phyloP scores from a whole-genome alignment of 2,329 filamentous ascomycete species.

The Plectosphaerella plurivora region DNA sequence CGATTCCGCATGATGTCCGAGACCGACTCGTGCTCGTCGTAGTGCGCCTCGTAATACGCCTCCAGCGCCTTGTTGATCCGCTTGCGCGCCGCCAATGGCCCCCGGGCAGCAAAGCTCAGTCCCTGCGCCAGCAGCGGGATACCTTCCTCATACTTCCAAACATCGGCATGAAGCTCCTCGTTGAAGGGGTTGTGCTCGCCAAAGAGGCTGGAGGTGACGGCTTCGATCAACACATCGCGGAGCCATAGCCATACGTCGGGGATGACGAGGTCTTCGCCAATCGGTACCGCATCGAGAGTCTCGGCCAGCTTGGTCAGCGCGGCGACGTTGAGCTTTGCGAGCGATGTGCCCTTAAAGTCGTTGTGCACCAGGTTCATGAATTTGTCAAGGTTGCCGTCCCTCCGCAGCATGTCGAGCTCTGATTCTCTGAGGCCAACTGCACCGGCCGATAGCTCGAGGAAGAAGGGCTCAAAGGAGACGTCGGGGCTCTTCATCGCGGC shows the following conservation, averaged over 20 bases:
- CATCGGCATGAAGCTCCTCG: constrained; percentile 19
- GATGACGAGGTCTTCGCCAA: constrained; percentile 14
- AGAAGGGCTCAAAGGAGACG: constrained; percentile 38
- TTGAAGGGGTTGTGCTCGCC: constrained; percentile 38
- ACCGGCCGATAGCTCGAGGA: constrained; percentile 28
- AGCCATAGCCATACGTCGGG: constrained; percentile 33
- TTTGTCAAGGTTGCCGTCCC: too few species aligned
- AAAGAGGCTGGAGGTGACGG: constrained; percentile 32
- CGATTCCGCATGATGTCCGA: constrained; percentile 23
- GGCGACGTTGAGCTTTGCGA: constrained; percentile 27
- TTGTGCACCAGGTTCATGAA: constrained; percentile 30
- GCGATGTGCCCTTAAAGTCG: constrained; percentile 22
- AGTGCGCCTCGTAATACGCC: constrained; percentile 21
- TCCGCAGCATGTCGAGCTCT: constrained; percentile 6
- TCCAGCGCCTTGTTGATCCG: constrained; percentile 18
- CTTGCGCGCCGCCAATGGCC: constrained; percentile 16
- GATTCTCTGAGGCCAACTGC: constrained; percentile 29
- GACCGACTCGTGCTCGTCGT: constrained; percentile 19
- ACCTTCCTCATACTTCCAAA: constrained; percentile 18
- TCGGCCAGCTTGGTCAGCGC: constrained; percentile 27
- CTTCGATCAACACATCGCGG: constrained; percentile 28
- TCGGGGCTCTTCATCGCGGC: constrained; percentile 35
- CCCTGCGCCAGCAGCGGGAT: constrained; percentile 21
- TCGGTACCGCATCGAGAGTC: constrained; percentile 18
- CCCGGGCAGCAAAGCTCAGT: constrained; percentile 16